These are phyloP conservation scores for Candida argentea DNA, from an alignment of 805 yeast genomes.

Conservation along the genomic window DNA sequence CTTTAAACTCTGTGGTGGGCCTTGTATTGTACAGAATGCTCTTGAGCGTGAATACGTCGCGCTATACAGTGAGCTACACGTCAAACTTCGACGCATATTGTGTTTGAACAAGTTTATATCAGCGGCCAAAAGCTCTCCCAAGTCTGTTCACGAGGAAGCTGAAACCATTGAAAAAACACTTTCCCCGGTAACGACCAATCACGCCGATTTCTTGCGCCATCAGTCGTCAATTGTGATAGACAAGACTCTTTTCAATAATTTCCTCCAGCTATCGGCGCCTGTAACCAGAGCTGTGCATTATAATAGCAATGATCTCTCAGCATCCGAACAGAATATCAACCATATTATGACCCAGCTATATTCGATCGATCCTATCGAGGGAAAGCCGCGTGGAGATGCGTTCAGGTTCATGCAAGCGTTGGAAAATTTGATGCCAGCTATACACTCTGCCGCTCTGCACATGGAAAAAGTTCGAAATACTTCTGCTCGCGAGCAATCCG, in stretches of 20 bases:
- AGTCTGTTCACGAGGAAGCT: slow-evolving; percentile 6
- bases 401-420: slow-evolving; percentile 8
- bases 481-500: slow-evolving; percentile 7
- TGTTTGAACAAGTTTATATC: slow-evolving; percentile 18
- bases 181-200: slow-evolving; percentile 1
- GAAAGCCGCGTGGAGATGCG: slow-evolving; percentile 5
- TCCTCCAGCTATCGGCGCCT: slow-evolving; percentile 20
- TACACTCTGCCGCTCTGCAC: slow-evolving; percentile 4
- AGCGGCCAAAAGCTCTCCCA: slow-evolving; percentile 6
- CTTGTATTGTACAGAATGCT: too few species aligned
- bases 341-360: slow-evolving; percentile 13
- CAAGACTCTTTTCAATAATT: slow-evolving; percentile 10
- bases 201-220: slow-evolving; percentile 10
- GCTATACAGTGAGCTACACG: slow-evolving; percentile 14
- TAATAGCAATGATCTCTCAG: slow-evolving; percentile 14
- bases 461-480: slow-evolving; percentile 11
- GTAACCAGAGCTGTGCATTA: slow-evolving; percentile 25
- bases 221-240: slow-evolving; percentile 12
- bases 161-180: slow-evolving; percentile 3
- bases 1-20: too few species aligned
- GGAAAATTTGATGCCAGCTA: slow-evolving; percentile 2
- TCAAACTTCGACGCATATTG: slow-evolving; percentile 17
- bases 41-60: slow-evolving; percentile 19
- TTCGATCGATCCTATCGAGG: slow-evolving; percentile 1
- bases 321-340: slow-evolving; percentile 16